These are phyloP conservation scores for Aristolochia fimbriata DNA, from an alignment of 164 flowering plant species.

Conservation along the genomic window DNA sequence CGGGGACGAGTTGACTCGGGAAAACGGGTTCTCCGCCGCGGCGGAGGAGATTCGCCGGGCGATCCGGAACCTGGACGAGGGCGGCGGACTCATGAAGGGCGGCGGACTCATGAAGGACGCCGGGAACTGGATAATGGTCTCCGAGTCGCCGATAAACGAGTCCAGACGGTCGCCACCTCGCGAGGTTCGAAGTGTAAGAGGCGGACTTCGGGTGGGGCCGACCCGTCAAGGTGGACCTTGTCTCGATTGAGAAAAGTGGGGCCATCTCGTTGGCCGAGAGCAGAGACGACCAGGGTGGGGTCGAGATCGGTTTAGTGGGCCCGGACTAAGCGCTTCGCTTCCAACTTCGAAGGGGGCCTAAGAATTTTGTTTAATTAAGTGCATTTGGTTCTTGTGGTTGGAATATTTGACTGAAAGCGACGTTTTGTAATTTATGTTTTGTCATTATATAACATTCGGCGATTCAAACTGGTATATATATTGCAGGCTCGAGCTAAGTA, in stretches of 20 bases:
- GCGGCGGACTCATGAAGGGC: background rate
- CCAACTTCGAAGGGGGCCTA: too few species aligned
- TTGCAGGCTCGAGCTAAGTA: too few species aligned
- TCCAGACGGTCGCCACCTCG: conserved; percentile 6
- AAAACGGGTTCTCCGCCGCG: conserved; percentile 24
- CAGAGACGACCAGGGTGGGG: conserved; percentile 11
- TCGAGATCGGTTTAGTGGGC: background rate
- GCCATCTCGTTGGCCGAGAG: conserved; percentile 11
- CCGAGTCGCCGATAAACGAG: background rate
- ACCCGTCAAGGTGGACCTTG: conserved; percentile 6
- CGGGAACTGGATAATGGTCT: background rate
- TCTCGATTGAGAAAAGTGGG: conserved; percentile 4
- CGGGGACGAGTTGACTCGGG: conserved; percentile 13
- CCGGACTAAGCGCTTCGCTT: background rate
- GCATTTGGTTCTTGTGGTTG: too few species aligned
- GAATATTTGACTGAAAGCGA: too few species aligned
- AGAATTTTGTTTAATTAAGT: too few species aligned
- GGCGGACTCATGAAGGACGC: background rate
- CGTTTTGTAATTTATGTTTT: too few species aligned
- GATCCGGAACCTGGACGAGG: conserved; percentile 7
- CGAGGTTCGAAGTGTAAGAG: conserved; percentile 6
- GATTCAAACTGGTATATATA: too few species aligned
- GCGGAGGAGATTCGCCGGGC: conserved; percentile 17
- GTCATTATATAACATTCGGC: too few species aligned
- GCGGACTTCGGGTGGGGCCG: conserved; percentile 9